These are phyloP conservation scores for Candida lessepsii DNA, from an alignment of 805 yeast species.

Conservation along the genomic window DNA sequence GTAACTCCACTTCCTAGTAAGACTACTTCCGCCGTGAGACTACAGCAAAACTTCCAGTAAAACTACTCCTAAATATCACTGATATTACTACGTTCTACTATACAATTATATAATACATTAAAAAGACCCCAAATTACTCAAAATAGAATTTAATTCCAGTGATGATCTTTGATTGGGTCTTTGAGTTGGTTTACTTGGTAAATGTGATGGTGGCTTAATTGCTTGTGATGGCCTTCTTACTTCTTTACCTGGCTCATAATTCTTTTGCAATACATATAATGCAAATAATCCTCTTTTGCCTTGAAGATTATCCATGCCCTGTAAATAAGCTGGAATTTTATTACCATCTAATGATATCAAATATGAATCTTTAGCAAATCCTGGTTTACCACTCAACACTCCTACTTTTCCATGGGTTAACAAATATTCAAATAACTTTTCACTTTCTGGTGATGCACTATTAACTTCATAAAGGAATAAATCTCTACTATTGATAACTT, in stretches of 20 bases:
- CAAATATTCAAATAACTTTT: conserved; percentile 45
- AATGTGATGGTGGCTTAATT: conserved; percentile 17
- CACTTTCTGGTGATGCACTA: conserved; percentile 22
- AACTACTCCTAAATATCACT: background rate
- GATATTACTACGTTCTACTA: background rate
- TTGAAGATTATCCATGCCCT: conserved; percentile 9
- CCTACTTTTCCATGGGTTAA: conserved; percentile 51
- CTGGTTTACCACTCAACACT: conserved; percentile 51
- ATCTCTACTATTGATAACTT: conserved; percentile 49
- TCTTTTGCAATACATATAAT: conserved; percentile 37
- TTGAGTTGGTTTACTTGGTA: conserved; percentile 4
- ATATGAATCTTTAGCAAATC: conserved; percentile 63
- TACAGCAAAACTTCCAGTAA: too few relatives aligned
- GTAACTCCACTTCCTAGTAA: too few relatives aligned
- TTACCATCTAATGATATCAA: conserved; percentile 37
- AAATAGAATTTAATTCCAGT: conserved; percentile 22
- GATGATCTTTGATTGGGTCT: conserved; percentile 4
- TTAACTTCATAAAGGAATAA: conserved; percentile 49
- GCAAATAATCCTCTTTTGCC: conserved; percentile 29
- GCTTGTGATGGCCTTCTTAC: background rate
- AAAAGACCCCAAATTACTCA: conserved; percentile 23
- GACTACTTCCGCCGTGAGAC: too few relatives aligned
- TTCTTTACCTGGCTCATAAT: conserved; percentile 24
- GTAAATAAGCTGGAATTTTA: conserved; percentile 23
- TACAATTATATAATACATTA: background rate